Evolutionary conservation across 176 grass and related monocot species (phyloP).

Genomic region (Rhynchospora pubera): DNA sequence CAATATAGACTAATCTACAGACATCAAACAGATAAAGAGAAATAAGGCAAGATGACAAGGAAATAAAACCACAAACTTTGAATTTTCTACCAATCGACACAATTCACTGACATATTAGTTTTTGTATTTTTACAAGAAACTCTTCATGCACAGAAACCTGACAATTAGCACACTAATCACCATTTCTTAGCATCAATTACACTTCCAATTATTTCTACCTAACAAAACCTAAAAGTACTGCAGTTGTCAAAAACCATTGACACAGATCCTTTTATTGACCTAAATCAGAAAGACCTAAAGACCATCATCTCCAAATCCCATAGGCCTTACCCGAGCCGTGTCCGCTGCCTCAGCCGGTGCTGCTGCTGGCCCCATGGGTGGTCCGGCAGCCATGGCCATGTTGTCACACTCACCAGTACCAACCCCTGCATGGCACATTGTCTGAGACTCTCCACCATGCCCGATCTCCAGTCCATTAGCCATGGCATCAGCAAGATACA

Average conservation of each 20-base stretch:
- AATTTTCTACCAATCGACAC: background rate
- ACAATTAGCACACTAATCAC: background rate
- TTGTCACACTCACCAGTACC: background rate
- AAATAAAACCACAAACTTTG: background rate
- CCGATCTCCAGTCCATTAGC: constrained; percentile 18
- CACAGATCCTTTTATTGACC: background rate
- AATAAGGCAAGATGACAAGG: background rate
- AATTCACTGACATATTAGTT: background rate
- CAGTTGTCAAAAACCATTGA: background rate
- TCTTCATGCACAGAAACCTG: background rate
- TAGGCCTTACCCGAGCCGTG: background rate
- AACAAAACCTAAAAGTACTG: background rate
- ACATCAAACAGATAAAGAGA: background rate
- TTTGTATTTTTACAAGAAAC: background rate
- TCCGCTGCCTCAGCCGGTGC: background rate
- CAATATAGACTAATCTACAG: background rate
- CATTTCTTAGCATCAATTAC: background rate
- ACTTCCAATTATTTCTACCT: background rate
- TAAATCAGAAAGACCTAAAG: background rate
- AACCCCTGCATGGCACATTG: background rate
- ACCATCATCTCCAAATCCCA: constrained; percentile 16
- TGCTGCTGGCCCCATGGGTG: background rate
- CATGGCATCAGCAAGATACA: constrained; percentile 38
- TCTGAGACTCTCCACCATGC: background rate
- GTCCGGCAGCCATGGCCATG: background rate